A percentile compares a stretch with the other conserved stretches of the same genome.
Evolutionary conservation across 768 basidiomycete species (phyloP).

Genomic region (Leccinum disarticulatum): DNA sequence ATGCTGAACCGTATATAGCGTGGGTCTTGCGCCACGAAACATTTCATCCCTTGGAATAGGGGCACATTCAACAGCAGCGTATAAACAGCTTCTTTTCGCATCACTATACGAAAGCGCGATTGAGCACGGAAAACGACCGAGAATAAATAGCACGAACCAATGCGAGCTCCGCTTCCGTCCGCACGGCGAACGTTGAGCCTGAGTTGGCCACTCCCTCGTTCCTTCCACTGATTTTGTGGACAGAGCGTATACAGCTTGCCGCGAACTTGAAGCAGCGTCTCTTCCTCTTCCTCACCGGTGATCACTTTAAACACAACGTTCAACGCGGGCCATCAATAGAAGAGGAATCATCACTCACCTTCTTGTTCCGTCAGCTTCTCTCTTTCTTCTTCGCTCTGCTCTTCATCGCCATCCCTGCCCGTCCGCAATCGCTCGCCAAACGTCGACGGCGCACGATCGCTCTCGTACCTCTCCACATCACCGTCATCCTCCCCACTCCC

Average conservation of each 20-base stretch:
- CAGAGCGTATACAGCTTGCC: conserved; percentile 71
- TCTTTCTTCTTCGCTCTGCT: conserved; percentile 42
- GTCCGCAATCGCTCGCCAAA: conserved; percentile 72
- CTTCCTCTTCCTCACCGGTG: conserved; percentile 83
- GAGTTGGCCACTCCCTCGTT: conserved; percentile 70
- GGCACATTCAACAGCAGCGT: conserved; percentile 71
- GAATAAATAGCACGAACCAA: conserved; percentile 42
- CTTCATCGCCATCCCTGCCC: conserved; percentile 57
- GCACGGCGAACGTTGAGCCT: conserved; percentile 64
- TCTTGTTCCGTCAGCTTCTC: conserved; percentile 64
- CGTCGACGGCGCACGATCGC: conserved; percentile 34
- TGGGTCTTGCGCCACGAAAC: conserved; percentile 70
- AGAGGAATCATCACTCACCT: conserved; percentile 39
- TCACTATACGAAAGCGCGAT: conserved; percentile 46
- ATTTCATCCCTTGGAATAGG: conserved; percentile 77
- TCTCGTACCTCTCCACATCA: conserved; percentile 34
- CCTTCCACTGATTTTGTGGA: conserved; percentile 66
- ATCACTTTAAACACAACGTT: conserved; percentile 42
- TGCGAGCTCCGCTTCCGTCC: conserved; percentile 68
- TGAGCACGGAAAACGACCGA: conserved; percentile 9
- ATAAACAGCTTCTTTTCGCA: conserved; percentile 85
- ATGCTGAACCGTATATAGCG: conserved; percentile 77
- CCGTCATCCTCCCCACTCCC: conserved; percentile 45
- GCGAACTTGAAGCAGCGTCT: conserved; percentile 71
- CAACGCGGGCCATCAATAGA: background rate